Evolutionary conservation across 1,284 basidiomycete species (phyloP).

Genomic region (Microbotryomycetes sp.): DNA sequence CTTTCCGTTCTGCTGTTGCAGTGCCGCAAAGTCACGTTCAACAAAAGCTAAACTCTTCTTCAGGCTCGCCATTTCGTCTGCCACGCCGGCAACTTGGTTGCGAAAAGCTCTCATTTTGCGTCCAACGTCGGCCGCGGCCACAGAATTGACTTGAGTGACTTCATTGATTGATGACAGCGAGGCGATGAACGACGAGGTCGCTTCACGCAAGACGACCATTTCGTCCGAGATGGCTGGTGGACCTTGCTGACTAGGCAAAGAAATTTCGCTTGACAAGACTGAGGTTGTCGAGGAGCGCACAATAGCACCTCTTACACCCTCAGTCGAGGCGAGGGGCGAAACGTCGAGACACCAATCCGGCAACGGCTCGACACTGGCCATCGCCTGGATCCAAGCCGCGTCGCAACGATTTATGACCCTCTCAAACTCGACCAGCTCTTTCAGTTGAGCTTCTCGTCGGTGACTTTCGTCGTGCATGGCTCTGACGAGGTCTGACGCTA

Average conservation of each 20-base stretch:
- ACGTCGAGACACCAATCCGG: too few relatives aligned
- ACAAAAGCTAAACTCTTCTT: constrained; percentile 15
- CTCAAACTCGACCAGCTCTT: constrained; percentile 13
- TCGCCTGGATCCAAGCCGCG: constrained; percentile 1
- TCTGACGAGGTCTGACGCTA: constrained; percentile 6
- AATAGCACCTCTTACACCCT: too few relatives aligned
- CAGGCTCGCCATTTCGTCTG: constrained; percentile 5
- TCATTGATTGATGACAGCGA: constrained; percentile 19
- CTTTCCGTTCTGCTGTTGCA: neutral
- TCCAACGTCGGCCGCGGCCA: constrained; percentile 8
- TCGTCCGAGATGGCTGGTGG: neutral
- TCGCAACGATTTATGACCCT: constrained; percentile 1
- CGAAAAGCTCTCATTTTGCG: constrained; percentile 23
- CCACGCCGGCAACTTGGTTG: constrained; percentile 5
- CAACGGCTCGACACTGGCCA: constrained; percentile 2
- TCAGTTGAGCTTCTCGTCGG: constrained; percentile 4
- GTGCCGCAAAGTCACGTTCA: neutral
- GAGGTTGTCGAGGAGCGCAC: neutral
- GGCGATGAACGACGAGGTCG: constrained; percentile 17
- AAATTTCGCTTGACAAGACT: neutral
- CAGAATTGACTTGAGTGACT: constrained; percentile 16
- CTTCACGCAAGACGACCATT: constrained; percentile 6
- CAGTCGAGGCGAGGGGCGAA: neutral
- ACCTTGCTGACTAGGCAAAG: neutral
- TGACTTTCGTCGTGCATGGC: constrained; percentile 4